Base-by-base conservation (phyloP, 1,284 basidiomycete genomes). In the Cutaneotrichosporon spelunceum region DNA sequence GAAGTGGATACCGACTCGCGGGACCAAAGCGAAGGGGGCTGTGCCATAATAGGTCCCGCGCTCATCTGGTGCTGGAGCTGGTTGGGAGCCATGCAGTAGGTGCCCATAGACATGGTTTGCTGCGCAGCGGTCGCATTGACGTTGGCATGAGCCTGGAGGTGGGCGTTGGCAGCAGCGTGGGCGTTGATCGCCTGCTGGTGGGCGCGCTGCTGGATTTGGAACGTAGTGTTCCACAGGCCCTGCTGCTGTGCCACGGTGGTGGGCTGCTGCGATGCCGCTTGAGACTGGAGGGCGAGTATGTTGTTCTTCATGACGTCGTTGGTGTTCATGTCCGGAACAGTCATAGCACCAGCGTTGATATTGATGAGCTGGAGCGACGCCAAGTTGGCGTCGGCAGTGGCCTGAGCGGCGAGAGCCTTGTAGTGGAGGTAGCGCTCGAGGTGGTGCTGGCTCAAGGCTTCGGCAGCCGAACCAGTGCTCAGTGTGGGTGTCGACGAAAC, bases 401-500 rank as follows among this genome's bases (percentile, higher is more conserved):
- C 73, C 57, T 73, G 68, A 16, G 69, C 69, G 30, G 74, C 74
- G 36, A 75, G 73, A 7, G 70, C 68, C 62, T 72, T 73, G 72
- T 78, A 78, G 64, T 76, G 70, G 9, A 75, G 65, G 65, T 72
- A 76, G 54, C 76, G 68, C 61, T 75, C 71, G 34, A 74, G 67
- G 64, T 78, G 74, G 59, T 76, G 74, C 34, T 68, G 68, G 57
- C 70, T 70, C 21, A 76, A 66, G 4, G 74, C 72, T 57, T 75
- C 71, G 39, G 67, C 75, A 26, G 27, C 42, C 13, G 56, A 39
- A 52, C 30, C 30, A 33, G 45, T 19, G 56, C 36, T 3, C 27
- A 33, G 24, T 19, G 9, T 27, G 6, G 33, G 4, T 13, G 21
- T n/a, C 24, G 47, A 16, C 21, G 42, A 27, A 30, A 53, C 26